Percentiles rank a stretch among this genome's conserved stretches.
These are phyloP conservation scores for Penstemon barbatus DNA, from an alignment of 257 asterid species.

Conservation along the genomic window DNA sequence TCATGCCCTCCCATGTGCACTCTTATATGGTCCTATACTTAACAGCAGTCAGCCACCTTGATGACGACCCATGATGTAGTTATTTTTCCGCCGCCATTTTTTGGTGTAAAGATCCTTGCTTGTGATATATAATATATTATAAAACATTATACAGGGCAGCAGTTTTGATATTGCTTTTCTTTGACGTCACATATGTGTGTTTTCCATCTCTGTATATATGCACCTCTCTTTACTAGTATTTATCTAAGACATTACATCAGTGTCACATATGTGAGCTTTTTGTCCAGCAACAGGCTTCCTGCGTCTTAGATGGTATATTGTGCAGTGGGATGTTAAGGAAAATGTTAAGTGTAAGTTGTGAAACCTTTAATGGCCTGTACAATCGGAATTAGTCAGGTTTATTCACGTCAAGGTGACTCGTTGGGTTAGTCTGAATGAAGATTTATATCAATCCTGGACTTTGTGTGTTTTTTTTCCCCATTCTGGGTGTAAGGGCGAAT, in stretches of 20 bases:
- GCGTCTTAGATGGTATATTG: not conserved
- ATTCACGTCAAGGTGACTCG: not conserved
- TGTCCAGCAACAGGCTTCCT: no score
- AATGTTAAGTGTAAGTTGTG: not conserved
- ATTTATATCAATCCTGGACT: not conserved
- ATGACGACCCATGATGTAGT: no score
- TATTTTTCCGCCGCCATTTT: no score
- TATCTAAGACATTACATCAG: no score
- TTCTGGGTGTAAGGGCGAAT: not conserved
- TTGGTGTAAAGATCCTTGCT: no score
- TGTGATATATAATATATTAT: not conserved
- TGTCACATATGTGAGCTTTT: no score
- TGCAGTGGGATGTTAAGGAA: not conserved
- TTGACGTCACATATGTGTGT: conserved; percentile 2
- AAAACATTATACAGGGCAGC: not conserved
- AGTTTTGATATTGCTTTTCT: not conserved
- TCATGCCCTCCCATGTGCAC: no score
- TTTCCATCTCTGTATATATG: not conserved
- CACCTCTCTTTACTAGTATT: not conserved
- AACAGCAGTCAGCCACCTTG: no score
- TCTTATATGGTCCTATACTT: no score
- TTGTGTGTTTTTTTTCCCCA: not conserved
- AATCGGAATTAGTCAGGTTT: not conserved
- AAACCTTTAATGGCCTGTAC: not conserved
- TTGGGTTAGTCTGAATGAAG: not conserved